Base-by-base conservation (phyloP, 805 yeast species). In the Suhomyces prunicola region DNA sequence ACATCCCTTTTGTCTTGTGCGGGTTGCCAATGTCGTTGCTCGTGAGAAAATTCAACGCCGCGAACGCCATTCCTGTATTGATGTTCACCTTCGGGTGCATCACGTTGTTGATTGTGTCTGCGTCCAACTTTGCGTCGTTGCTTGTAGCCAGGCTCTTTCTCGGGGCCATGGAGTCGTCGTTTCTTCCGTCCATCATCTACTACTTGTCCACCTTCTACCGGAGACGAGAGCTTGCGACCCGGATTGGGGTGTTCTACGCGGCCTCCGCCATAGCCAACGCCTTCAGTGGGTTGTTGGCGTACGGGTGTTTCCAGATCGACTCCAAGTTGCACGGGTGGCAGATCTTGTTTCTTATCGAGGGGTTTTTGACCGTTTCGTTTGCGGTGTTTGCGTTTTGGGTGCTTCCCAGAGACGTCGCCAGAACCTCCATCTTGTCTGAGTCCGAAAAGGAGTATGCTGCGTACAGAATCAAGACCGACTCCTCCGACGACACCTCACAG, bases 1-100 rank as follows among this genome's bases (percentile, higher is more conserved):
- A 73, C 52, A 61, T 75, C 48, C 80, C 81, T 1, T 77, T 73
- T 59, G 80, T 76, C 8, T 61, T 77, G 13, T 77, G 65, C 61
- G 81, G 77, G 4, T 68, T 77, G 48, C 82, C 82, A 9, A 53
- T 77, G 19, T 68, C 77, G 6, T 58, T 73, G 50, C 56, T 76
- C n/a, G 71, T 76, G 49, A 74, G 73, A 59, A 68, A 61, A 52
- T 76, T 62, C 57, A 71, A 72, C 48, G 76, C 81, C 44, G 78
- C 80, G 2, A 71, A 68, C 41, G 74, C 76, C 5, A 71, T 77
- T 47, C 81, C 82, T 3, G 49, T 67, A 7, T 64, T 78, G 54
- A 77, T 76, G 74, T 69, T 78, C 56, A 67, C 70, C 2, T 79
- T 78, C 58, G 82, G 82, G 5, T 61, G 71, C 9, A 70, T 76